phyloP scores from a whole-genome alignment of 768 basidiomycete species.

The Boletellus ananas region DNA sequence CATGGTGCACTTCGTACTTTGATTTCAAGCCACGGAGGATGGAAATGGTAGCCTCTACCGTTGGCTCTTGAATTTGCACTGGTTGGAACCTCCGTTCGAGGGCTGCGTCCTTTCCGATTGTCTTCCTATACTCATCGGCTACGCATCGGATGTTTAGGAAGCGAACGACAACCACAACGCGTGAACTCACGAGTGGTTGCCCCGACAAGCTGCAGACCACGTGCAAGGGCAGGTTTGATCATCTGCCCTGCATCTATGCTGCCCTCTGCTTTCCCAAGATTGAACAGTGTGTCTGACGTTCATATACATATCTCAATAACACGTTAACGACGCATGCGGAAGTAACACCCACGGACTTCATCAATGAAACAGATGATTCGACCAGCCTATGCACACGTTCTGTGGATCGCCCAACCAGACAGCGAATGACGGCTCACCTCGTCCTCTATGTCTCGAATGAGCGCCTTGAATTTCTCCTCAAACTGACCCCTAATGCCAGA shows the following conservation, averaged over 20 bases:
- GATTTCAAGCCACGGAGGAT: constrained; percentile 85
- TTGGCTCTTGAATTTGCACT: constrained; percentile 83
- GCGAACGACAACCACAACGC: background rate
- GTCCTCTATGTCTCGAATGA: constrained; percentile 87
- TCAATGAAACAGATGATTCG: constrained; percentile 92
- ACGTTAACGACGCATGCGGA: background rate
- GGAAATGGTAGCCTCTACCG: constrained; percentile 77
- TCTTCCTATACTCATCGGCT: constrained; percentile 86
- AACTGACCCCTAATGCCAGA: constrained; percentile 91
- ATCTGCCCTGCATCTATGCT: constrained; percentile 90
- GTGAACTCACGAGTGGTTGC: constrained; percentile 75
- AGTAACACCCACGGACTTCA: constrained; percentile 74
- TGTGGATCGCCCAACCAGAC: constrained; percentile 17
- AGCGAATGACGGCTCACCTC: constrained; percentile 46
- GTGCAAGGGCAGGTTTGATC: constrained; percentile 88
- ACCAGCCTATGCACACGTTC: constrained; percentile 44
- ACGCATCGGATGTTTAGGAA: background rate
- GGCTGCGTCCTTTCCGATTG: constrained; percentile 88
- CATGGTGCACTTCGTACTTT: constrained; percentile 88
- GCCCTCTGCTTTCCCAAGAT: constrained; percentile 88
- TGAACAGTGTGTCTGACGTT: constrained; percentile 66
- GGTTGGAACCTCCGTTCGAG: constrained; percentile 91
- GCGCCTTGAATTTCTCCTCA: constrained; percentile 89
- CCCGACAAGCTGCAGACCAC: constrained; percentile 84
- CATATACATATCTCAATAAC: background rate